Base-by-base conservation (phyloP, 2,329 filamentous ascomycete species). In the Penicillium sp. region DNA sequence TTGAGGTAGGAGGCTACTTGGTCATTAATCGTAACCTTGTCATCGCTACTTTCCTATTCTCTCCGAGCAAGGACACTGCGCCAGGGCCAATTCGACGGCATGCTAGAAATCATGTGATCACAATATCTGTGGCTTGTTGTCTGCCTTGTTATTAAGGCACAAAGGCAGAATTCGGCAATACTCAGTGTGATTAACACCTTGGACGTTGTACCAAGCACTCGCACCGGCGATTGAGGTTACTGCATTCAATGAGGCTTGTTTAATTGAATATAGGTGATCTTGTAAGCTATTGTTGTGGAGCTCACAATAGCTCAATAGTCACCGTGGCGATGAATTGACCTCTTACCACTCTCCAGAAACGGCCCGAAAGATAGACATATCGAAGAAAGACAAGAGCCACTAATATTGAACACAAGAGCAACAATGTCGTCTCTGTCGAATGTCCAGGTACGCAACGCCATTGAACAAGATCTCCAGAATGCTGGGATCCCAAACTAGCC, bases 41-140 rank as follows among this genome's bases (percentile, higher is more conserved):
- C 23, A 28, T 26, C 1, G 33, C 39, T 43, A 42, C 34, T 38
- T 39, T 42, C 16, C 24, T 29, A 24, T 28, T 45, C 36, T 46
- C 42, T 28, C 39, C 24, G 46, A 39, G 16, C 45, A 31, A 46
- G 29, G 38, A 34, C 33, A 43, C 48, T 34, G 45, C 51, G 47
- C 43, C 54, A 51, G 51, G 45, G 38, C 48, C 18, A 23, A 48
- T 52, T 51, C 38, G 41, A 47, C 43, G 57, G 57, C 44, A 57
- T 59, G 57, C 44, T 42, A 18, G 29, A 28, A 23, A 49, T 59
- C 57, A 59, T 50, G 57, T 59, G 57, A 57, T 46, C 23, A 16
- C 38, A n/a, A 24, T 3, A 7, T 6, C 48, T 29, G 1, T 42
- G 54, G 51, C 56, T 59, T 29, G 0, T n/a, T 36, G 28, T 7